Evolutionary conservation across 768 basidiomycete species (phyloP), one percentile per base, ranked within the genome.

Genomic region (Lyophyllum semitale): DNA sequence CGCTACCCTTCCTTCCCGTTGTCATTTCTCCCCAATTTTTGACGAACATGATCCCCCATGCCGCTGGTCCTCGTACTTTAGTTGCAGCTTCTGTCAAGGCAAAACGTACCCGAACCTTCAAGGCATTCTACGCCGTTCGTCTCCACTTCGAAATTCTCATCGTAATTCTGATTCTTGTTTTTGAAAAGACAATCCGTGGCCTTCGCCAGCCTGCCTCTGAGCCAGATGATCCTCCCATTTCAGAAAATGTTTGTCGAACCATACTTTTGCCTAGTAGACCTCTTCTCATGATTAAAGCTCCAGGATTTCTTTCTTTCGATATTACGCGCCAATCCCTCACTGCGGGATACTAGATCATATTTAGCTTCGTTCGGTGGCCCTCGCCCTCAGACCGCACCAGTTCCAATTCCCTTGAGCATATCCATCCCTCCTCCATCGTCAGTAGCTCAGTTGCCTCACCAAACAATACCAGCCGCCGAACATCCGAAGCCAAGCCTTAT

Each of bases 261-360:
- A 35, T 49, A 29, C 30, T 46, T 56, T 47, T 33, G 50, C 50
- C 45, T 20, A 47, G 33, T 59, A 17, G 54, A 46, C 53, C 51
- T 44, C 48, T 33, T 59, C 55, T 62, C 52, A 51, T 54, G 47
- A 5, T 12, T 42, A 4, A n/a, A 20, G 8, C 27, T 57, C 15
- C 68, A 98, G 94, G 97, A 98, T 69, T 95, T 99, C 66, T 95
- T 99, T 66, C 75, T 98, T 53, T 97, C 95, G 29, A 91, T 99
- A 64, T 79, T 99, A 48, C 88, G 90, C 51, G 89, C 97, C 26
- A 93, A 91, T 57, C 96, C 97, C 12, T 98, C 96, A 1, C 71
- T 88, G 49, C 80, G 97, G 59, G 97, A 99, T 68, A 89, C 95
- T 26, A 87, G 87, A 50, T 89, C 88, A 1, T 99, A 97, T 70